Percentiles rank a stretch among this genome's conserved stretches.
Evolutionary conservation across 1,284 basidiomycete species (phyloP).

Genomic region (Volvariella surrecta): DNA sequence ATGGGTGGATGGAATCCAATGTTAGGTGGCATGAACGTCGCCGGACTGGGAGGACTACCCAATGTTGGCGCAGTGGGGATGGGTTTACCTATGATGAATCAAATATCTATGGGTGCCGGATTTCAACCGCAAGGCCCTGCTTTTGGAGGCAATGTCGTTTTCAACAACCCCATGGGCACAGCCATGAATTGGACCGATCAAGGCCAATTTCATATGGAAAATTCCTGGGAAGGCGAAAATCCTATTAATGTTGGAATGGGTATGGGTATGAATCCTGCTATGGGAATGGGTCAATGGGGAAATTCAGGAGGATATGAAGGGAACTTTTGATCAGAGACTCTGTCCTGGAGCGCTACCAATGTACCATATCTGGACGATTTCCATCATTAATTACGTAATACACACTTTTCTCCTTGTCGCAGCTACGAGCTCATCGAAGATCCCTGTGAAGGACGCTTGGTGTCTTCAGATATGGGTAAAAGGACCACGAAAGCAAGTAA

Average conservation of each 20-base stretch:
- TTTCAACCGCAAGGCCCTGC: conserved; percentile 16
- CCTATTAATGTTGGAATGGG: conserved; percentile 17
- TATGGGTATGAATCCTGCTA: conserved; percentile 16
- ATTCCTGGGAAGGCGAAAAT: conserved; percentile 23
- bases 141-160: conserved; percentile 16
- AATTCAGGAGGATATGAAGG: neutral
- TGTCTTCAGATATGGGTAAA: conserved; percentile 18
- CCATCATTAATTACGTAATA: too few relatives aligned
- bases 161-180: conserved; percentile 17
- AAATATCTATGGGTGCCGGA: conserved; percentile 27
- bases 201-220: conserved; percentile 24
- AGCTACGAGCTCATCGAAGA: too few relatives aligned
- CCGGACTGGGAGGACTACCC: conserved; percentile 17
- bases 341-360: too few relatives aligned
- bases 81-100: conserved; percentile 37
- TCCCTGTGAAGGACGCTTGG: too few relatives aligned
- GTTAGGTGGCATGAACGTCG: conserved; percentile 17
- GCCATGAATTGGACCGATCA: conserved; percentile 26
- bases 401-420: too few relatives aligned
- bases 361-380: too few relatives aligned
- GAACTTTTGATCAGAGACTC: too few relatives aligned
- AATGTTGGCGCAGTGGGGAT: conserved; percentile 22
- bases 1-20: conserved; percentile 27
- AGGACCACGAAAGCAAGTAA: conserved; percentile 70
- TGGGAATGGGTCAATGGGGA: conserved; percentile 23